phyloP scores from a whole-genome alignment of 2,329 filamentous ascomycete genomes.

The Monilinia fructigena region DNA sequence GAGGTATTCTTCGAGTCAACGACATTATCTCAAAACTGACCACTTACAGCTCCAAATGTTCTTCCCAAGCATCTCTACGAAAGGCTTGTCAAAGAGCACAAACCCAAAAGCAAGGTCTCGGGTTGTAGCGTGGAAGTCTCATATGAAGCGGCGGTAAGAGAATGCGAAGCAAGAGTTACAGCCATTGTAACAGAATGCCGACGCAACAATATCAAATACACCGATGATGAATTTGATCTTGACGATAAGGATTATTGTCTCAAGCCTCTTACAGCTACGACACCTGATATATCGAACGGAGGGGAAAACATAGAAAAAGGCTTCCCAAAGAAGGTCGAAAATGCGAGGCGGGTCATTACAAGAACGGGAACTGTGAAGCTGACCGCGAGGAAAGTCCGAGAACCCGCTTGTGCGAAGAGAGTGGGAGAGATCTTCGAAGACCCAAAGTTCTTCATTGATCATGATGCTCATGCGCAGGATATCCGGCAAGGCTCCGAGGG shows the following conservation, averaged over 20 bases:
- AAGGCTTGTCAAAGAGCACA: not conserved
- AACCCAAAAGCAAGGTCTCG: not conserved
- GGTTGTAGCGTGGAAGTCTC: slow-evolving; percentile 48
- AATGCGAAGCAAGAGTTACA: slow-evolving; percentile 62
- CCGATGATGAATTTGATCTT: slow-evolving; percentile 77
- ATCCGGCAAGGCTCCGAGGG: slow-evolving; percentile 76
- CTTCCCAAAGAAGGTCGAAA: not conserved
- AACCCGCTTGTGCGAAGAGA: slow-evolving; percentile 51
- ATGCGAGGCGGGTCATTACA: slow-evolving; percentile 16
- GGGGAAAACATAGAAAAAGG: not conserved
- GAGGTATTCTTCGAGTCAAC: not conserved
- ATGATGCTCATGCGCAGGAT: slow-evolving; percentile 67
- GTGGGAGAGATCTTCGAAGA: slow-evolving; percentile 74
- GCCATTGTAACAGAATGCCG: slow-evolving; percentile 63
- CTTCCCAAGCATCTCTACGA: slow-evolving; percentile 20
- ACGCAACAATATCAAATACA: slow-evolving; percentile 76
- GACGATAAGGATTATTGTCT: slow-evolving; percentile 45
- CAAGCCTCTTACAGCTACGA: slow-evolving; percentile 19
- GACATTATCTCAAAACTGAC: not conserved
- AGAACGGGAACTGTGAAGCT: slow-evolving; percentile 23
- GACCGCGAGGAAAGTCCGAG: slow-evolving; percentile 24
- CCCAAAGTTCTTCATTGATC: slow-evolving; percentile 74
- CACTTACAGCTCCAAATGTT: slow-evolving; percentile 4
- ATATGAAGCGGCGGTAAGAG: slow-evolving; percentile 66
- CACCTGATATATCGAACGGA: not conserved